Conservation (phyloP, 768 basidiomycete species). For the Naganishia friedmannii region DNA sequence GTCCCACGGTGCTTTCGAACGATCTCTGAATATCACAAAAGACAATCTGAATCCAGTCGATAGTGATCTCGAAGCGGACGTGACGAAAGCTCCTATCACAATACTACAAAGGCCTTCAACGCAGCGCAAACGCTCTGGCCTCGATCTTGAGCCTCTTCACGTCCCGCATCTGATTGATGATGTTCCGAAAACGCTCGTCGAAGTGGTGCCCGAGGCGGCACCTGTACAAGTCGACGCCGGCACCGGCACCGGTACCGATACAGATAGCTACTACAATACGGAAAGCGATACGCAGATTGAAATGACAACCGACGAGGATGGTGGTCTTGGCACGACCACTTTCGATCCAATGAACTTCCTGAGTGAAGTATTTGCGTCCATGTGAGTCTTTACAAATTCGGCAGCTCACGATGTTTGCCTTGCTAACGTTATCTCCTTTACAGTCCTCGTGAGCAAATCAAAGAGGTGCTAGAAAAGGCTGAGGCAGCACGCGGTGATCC, state of each 20-base stretch:
- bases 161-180: background rate
- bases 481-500: background rate
- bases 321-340: background rate
- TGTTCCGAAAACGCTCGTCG: background rate
- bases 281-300: slow-evolving; percentile 13
- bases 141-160: background rate
- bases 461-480: background rate
- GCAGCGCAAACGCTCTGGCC: background rate
- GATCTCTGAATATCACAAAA: background rate
- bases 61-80: too few species aligned
- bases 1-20: background rate
- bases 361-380: slow-evolving; percentile 17
- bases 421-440: background rate
- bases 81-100: background rate
- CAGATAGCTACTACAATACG: too few species aligned
- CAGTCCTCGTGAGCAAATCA: background rate
- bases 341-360: slow-evolving; percentile 14
- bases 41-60: background rate
- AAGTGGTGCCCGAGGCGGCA: background rate
- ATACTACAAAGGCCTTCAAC: background rate
- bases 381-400: background rate
- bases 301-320: slow-evolving; percentile 13
- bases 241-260: background rate
- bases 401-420: too few species aligned
- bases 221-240: background rate